Conservation (phyloP, 768 basidiomycete genomes). For the Russula compacta region DNA sequence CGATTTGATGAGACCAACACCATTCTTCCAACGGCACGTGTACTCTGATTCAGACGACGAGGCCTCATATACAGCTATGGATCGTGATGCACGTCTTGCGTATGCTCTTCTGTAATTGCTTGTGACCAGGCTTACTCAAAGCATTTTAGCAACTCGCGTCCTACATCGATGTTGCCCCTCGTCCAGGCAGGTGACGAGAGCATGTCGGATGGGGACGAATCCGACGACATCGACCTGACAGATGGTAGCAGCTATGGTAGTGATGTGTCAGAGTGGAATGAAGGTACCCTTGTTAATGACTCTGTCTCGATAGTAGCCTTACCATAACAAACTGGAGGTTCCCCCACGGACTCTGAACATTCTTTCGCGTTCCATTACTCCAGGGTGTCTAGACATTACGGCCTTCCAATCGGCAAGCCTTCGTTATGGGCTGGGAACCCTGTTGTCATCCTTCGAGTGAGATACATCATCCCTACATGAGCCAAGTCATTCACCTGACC, state of each 20-base stretch:
- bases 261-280: conserved; percentile 38
- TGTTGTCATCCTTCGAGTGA: conserved; percentile 31
- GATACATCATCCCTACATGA: background rate
- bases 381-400: conserved; percentile 41
- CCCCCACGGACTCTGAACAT: background rate
- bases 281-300: conserved; percentile 30
- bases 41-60: conserved; percentile 60
- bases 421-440: conserved; percentile 40
- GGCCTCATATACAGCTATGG: conserved; percentile 51
- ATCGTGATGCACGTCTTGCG: conserved; percentile 67
- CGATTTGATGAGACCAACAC: conserved; percentile 4
- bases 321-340: background rate
- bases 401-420: conserved; percentile 28
- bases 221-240: conserved; percentile 64
- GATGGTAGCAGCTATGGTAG: conserved; percentile 35
- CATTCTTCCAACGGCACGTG: conserved; percentile 8
- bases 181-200: conserved; percentile 38
- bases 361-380: conserved; percentile 33
- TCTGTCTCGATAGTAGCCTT: background rate
- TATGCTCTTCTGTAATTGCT: conserved; percentile 28
- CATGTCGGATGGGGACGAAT: conserved; percentile 67
- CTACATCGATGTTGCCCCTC: conserved; percentile 31
- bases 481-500: background rate
- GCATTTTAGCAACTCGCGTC: conserved; percentile 41
- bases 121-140: background rate